Conservation (phyloP, 176 grass and related monocot species). For the Aegilops longissima region DNA sequence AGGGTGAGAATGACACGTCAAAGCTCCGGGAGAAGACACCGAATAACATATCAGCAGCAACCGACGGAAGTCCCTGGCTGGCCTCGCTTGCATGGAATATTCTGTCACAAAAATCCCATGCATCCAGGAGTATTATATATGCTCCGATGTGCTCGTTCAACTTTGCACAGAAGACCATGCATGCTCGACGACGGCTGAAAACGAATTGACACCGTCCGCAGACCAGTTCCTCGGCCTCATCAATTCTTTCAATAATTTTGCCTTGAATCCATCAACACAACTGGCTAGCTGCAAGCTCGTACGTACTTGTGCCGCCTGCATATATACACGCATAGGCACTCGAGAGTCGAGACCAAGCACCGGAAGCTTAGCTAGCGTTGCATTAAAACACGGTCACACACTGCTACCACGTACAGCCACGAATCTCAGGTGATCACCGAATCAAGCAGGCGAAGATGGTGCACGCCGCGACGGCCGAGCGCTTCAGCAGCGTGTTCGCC, state of each 20-base stretch:
- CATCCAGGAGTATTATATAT: neutral
- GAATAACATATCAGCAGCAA: neutral
- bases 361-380: neutral
- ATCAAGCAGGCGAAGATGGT: neutral
- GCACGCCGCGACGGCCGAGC: neutral
- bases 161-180: neutral
- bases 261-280: slow-evolving; percentile 13
- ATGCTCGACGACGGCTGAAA: neutral
- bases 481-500: slow-evolving; percentile 20
- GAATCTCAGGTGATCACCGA: neutral
- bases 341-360: neutral
- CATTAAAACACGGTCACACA: too few species aligned
- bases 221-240: neutral
- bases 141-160: neutral
- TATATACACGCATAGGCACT: neutral
- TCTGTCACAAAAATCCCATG: too few species aligned
- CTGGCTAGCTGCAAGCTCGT: neutral
- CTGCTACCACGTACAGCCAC: too few species aligned
- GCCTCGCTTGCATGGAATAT: neutral
- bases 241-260: neutral
- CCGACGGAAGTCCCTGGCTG: neutral
- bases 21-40: neutral
- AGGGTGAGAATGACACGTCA: neutral
- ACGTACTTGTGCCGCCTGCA: neutral
- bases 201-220: neutral